Conservation (phyloP, 352 stramenopile species). For the Phytophthora cactorum region DNA sequence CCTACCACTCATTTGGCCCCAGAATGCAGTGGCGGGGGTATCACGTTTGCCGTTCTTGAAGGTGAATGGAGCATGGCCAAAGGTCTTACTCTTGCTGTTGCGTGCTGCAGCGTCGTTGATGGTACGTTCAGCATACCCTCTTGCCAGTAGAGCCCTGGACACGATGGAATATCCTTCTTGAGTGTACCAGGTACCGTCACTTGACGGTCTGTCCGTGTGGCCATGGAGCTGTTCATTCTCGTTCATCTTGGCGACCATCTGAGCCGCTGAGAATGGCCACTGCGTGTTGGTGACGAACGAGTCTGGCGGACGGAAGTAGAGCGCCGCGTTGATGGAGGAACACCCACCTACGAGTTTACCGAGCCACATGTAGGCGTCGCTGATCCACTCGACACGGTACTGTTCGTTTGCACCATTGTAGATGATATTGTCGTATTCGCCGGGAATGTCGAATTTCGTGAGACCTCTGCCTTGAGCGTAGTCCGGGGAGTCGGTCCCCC, state of each 20-base stretch:
- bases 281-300: slow-evolving; percentile 46
- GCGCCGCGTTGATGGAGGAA: slow-evolving; percentile 83
- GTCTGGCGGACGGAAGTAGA: slow-evolving; percentile 78
- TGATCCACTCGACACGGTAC: slow-evolving; percentile 63
- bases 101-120: slow-evolving; percentile 55
- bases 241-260: slow-evolving; percentile 72
- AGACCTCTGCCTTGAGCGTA: slow-evolving; percentile 50
- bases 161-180: slow-evolving; percentile 65
- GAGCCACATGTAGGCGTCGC: slow-evolving; percentile 53
- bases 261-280: slow-evolving; percentile 59
- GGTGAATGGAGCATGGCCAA: slow-evolving; percentile 52
- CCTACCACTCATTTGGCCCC: slow-evolving; percentile 41
- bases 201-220: slow-evolving; percentile 55
- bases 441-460: slow-evolving; percentile 78
- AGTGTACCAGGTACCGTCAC: slow-evolving; percentile 51
- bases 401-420: slow-evolving; percentile 49
- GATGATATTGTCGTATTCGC: slow-evolving; percentile 59
- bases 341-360: slow-evolving; percentile 85
- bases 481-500: slow-evolving; percentile 46
- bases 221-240: slow-evolving; percentile 55
- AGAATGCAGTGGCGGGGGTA: slow-evolving; percentile 61
- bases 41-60: slow-evolving; percentile 66
- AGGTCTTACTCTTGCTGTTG: slow-evolving; percentile 69
- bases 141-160: slow-evolving; percentile 31
- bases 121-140: slow-evolving; percentile 43